Evolutionary conservation across 495 filamentous ascomycete genomes (phyloP).

Genomic region (Xylaria bambusicola): DNA sequence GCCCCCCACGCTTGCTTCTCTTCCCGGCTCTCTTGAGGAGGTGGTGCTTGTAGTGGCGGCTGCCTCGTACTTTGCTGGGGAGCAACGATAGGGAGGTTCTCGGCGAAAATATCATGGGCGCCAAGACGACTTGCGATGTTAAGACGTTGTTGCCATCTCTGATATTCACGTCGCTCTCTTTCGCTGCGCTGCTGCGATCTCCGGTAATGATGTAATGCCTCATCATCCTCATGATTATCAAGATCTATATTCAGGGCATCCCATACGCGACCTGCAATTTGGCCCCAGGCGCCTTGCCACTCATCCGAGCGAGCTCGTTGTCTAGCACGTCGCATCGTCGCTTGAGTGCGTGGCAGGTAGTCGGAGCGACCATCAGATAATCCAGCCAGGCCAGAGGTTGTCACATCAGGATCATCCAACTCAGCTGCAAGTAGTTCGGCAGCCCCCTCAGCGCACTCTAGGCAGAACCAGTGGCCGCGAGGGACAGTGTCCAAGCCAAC

Average conservation of each 20-base stretch:
- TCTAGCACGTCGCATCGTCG: constrained; percentile 47
- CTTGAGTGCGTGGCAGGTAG: constrained; percentile 53
- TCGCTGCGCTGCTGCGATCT: constrained; percentile 60
- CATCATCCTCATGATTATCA: constrained; percentile 86
- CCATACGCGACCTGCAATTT: constrained; percentile 51
- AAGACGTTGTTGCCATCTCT: constrained; percentile 76
- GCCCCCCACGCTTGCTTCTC: constrained; percentile 87
- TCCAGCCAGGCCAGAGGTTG: constrained; percentile 6
- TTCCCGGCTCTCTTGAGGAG: constrained; percentile 69
- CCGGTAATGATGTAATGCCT: constrained; percentile 51
- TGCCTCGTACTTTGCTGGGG: constrained; percentile 29
- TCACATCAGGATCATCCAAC: constrained; percentile 44
- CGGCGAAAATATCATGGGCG: constrained; percentile 65
- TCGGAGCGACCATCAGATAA: constrained; percentile 26
- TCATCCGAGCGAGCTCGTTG: constrained; percentile 50
- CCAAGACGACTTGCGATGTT: constrained; percentile 78
- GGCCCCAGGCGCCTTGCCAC: constrained; percentile 59
- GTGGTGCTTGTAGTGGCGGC: constrained; percentile 34
- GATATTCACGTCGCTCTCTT: constrained; percentile 65
- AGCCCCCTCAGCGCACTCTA: constrained; percentile 56
- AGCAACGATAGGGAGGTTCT: constrained; percentile 49
- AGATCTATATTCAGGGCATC: constrained; percentile 72
- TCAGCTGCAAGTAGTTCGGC: constrained; percentile 51
- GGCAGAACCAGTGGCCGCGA: constrained; percentile 79
- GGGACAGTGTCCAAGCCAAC: constrained; percentile 76